These are phyloP conservation scores for Flammula alnicola DNA, from an alignment of 1,284 basidiomycete genomes.

Conservation along the genomic window DNA sequence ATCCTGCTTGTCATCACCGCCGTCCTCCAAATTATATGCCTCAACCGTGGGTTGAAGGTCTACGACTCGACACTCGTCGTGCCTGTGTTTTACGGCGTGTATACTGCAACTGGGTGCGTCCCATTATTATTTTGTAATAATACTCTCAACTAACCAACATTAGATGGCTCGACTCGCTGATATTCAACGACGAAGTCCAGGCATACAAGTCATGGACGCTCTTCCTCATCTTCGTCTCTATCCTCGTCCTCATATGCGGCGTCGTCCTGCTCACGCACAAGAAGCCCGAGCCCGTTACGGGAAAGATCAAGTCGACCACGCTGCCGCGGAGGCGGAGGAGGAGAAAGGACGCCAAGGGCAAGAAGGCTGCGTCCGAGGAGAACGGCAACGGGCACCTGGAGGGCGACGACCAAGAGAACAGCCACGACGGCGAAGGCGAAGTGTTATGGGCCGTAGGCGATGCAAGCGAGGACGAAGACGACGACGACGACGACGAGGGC, in stretches of 20 bases:
- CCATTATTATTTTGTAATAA: not conserved
- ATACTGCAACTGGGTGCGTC: conserved; percentile 67
- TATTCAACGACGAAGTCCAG: conserved; percentile 83
- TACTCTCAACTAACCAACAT: not conserved
- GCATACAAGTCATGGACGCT: conserved; percentile 87
- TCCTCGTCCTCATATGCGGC: conserved; percentile 82
- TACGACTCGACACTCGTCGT: conserved; percentile 83
- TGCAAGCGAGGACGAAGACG: conserved; percentile 57
- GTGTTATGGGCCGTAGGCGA: conserved; percentile 71
- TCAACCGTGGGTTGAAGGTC: conserved; percentile 84
- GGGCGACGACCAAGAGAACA: conserved; percentile 33
- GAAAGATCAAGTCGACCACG: conserved; percentile 32
- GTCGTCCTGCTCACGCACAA: conserved; percentile 87
- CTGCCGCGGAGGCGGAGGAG: conserved; percentile 26
- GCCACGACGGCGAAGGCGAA: conserved; percentile 39
- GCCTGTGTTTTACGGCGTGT: conserved; percentile 75
- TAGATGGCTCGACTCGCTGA: conserved; percentile 44
- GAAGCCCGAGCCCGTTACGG: conserved; percentile 63
- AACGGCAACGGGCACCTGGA: conserved; percentile 33
- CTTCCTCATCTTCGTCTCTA: conserved; percentile 85
- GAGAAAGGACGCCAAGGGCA: conserved; percentile 17
- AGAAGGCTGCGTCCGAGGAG: conserved; percentile 13
- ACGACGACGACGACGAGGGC: conserved; percentile 30
- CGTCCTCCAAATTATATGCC: conserved; percentile 87
- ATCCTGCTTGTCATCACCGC: conserved; percentile 80